phyloP scores from a whole-genome alignment of 192 early-diverging fungal species.

The Endogone sp. region DNA sequence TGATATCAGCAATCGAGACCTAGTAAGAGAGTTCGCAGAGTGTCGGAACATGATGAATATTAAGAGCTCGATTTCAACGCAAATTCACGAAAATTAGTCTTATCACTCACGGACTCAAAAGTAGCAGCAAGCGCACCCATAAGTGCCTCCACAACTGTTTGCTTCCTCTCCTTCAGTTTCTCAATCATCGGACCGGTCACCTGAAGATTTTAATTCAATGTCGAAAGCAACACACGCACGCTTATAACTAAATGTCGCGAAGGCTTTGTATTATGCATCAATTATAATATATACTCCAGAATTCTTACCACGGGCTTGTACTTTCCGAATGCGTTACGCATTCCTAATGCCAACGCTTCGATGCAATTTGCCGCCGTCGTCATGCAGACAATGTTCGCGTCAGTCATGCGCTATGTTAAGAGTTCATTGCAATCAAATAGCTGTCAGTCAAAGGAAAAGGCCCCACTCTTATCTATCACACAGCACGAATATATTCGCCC shows the following conservation, averaged over 20 bases:
- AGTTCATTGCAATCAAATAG: background rate
- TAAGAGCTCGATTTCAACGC: background rate
- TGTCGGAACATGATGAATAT: no score
- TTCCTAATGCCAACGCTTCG: conserved; percentile 71
- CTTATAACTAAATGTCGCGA: background rate
- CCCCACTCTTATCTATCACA: background rate
- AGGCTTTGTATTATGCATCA: background rate
- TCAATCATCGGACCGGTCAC: conserved; percentile 76
- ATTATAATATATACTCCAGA: background rate
- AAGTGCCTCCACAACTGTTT: conserved; percentile 81
- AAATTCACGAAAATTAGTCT: background rate
- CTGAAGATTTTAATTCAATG: conserved; percentile 17
- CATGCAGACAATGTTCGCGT: conserved; percentile 87
- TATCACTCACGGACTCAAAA: conserved; percentile 54
- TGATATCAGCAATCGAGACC: conserved; percentile 57
- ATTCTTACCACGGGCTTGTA: conserved; percentile 65
- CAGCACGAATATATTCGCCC: background rate
- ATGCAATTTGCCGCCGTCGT: conserved; percentile 78
- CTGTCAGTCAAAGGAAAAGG: background rate
- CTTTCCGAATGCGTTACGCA: conserved; percentile 76
- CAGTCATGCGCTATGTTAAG: conserved; percentile 56
- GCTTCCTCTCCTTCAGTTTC: conserved; percentile 94
- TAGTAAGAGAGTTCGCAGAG: conserved; percentile 30
- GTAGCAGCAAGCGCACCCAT: conserved; percentile 79
- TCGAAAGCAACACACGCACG: background rate